phyloP scores from a whole-genome alignment of 2,329 filamentous ascomycete species.

The Talaromyces rugulosus region DNA sequence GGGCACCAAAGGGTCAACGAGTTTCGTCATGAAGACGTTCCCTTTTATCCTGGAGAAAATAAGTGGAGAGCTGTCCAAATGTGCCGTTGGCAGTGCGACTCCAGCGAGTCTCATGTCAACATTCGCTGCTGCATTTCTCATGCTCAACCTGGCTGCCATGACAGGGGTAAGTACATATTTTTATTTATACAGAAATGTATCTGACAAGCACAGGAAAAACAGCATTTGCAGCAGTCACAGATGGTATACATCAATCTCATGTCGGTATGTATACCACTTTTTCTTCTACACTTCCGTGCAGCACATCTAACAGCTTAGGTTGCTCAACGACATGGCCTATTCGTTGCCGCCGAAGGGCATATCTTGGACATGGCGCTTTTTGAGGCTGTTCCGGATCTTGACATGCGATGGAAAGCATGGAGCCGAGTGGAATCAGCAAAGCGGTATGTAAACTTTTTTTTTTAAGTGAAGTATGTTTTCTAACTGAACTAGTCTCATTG shows the following conservation, averaged over 20 bases:
- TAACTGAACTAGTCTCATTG: constrained; percentile 32
- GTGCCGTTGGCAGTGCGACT: constrained; percentile 36
- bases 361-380: constrained; percentile 39
- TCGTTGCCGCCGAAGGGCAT: constrained; percentile 45
- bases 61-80: constrained; percentile 39
- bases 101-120: constrained; percentile 43
- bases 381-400: constrained; percentile 40
- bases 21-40: constrained; percentile 47
- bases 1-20: constrained; percentile 48
- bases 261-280: constrained; percentile 24
- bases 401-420: constrained; percentile 51
- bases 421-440: constrained; percentile 50
- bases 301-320: constrained; percentile 21
- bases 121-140: constrained; percentile 45
- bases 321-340: constrained; percentile 49
- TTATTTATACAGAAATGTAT: not conserved
- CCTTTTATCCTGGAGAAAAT: constrained; percentile 36
- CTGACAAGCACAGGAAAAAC: constrained; percentile 29
- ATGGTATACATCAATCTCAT: constrained; percentile 51
- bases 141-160: constrained; percentile 48
- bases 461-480: not conserved
- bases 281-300: not conserved
- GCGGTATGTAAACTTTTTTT: constrained; percentile 24
- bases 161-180: constrained; percentile 33
- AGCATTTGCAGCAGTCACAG: constrained; percentile 45